Base-by-base conservation (phyloP, 352 stramenopile species). In the Aphanomyces astaci region DNA sequence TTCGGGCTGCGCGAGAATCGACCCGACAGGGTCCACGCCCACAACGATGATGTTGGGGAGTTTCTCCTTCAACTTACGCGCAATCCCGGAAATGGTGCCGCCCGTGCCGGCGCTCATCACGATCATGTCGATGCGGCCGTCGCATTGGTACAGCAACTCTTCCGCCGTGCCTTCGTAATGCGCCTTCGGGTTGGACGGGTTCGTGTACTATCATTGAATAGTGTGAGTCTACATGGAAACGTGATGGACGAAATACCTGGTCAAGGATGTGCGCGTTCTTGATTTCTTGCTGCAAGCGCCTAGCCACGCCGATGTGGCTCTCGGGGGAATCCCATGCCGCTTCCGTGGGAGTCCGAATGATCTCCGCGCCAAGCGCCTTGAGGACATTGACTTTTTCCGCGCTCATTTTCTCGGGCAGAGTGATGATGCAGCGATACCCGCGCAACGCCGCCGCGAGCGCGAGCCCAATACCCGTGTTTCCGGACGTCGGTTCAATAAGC, bases 401-500 rank as follows among this genome's bases (percentile, higher is more conserved):
- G 53, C 83, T 96, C 96, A 98, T 98, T 73, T 97, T 98, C 73
- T 98, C 92, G 0, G 82, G 82, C 15, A 90, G 76, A 28, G 86
- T 97, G 70, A 97, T 94, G 72, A 96, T 96, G 74, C 86, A 93
- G 52, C 87, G 78, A 78, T 99, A 99, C 51, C 96, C 96, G 75
- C 98, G 98, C 68, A 95, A 90, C 43, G 95, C 96, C n/a, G 95
- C 92, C 3, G 96, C 92, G 63, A 99, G 88, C 30, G 96, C 96
- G 28, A 99, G 80, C 4, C 94, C 96, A 60, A 99, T 99, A 40
- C 96, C 54, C 25, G 96, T 99, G 76, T 99, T 99, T 48, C 96
- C 96, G n/a, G 86, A 97, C 15, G 96, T 99, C 1, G 96, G 96
- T 77, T 99, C 96, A 53, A 99, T 97, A 24, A 98, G 75, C 32